phyloP scores from a whole-genome alignment of 257 asterid genomes.

The Striga asiatica region DNA sequence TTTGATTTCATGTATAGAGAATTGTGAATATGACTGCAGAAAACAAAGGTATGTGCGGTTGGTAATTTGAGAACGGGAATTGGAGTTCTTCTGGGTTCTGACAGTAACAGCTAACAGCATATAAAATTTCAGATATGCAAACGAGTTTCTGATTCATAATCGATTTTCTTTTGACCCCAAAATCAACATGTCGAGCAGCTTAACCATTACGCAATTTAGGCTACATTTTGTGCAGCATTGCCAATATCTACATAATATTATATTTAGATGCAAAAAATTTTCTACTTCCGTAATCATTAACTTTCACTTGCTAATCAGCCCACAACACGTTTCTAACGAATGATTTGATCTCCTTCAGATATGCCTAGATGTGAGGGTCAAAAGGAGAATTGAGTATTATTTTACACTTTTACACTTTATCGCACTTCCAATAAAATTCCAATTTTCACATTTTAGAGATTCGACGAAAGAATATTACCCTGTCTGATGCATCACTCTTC shows the following conservation, averaged over 20 bases:
- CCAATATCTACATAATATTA: neutral
- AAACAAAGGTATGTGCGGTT: too few species aligned
- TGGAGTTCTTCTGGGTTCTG: too few species aligned
- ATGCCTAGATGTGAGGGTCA: neutral
- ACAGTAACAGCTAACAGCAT: too few species aligned
- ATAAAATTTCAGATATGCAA: slow-evolving; percentile 2
- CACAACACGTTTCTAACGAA: too few species aligned
- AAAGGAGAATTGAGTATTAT: neutral
- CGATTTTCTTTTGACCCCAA: neutral
- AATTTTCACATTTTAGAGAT: neutral
- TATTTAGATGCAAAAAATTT: neutral
- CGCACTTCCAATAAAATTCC: neutral
- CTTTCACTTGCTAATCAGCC: neutral
- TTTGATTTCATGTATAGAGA: too few species aligned
- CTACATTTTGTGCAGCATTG: neutral
- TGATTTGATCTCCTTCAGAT: neutral
- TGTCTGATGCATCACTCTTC: slow-evolving; percentile 52
- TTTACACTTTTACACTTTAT: neutral
- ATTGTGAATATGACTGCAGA: too few species aligned
- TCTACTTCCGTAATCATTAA: neutral
- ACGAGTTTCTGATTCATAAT: neutral
- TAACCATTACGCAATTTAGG: neutral
- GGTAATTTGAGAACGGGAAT: too few species aligned
- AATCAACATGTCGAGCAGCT: neutral
- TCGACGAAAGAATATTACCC: slow-evolving; percentile 40